Base-by-base conservation (phyloP, 2,329 filamentous ascomycete genomes). In the Fusarium neocosmosporiellum region DNA sequence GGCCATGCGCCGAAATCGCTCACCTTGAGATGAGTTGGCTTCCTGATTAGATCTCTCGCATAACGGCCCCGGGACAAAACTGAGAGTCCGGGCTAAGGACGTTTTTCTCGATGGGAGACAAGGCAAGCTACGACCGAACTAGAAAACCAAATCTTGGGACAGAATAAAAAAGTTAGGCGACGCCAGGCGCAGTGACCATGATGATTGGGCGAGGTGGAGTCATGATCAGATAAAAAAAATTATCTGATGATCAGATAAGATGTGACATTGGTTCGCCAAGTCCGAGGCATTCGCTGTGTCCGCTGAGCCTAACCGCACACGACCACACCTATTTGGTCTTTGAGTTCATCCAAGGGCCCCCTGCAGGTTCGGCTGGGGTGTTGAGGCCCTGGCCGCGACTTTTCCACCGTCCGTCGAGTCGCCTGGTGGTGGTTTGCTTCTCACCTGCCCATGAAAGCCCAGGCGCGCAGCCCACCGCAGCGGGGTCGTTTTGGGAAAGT, bases 201-300 rank as follows among this genome's bases (percentile, higher is more conserved):
- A 59, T 36, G 41, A 66, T 69, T 57, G 63, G 69, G 9, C 34
- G n/a, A 7, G 10, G 20, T 53, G 64, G 66, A 43, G 33, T 33
- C 59, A 60, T 61, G 54, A 63, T 68, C 59, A 67, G 62, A 59
- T 62, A 46, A 60, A 46, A 46, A 46, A 24, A 34, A 41, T 73
- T 75, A 75, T 75, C 71, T 75, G 72, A 75, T 75, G 62, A 75
- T 75, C 72, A 73, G 72, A 75, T 75, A 73, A 75, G 69, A 66
- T 71, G 64, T 53, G 53, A 54, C 41, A 67, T 50, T 65, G 36
- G 61, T 27, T 43, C 66, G 67, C 66, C 36, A 43, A 33, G 50
- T 33, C 78, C 31, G 54, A 58, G 27, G 48, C 46, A 34, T 22
- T 22, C 9, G 41, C 37, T 24, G 20, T 54, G 43, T 37, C 34